Evolutionary conservation across 495 filamentous ascomycete species (phyloP).

Genomic region (Penicillium paxilli): DNA sequence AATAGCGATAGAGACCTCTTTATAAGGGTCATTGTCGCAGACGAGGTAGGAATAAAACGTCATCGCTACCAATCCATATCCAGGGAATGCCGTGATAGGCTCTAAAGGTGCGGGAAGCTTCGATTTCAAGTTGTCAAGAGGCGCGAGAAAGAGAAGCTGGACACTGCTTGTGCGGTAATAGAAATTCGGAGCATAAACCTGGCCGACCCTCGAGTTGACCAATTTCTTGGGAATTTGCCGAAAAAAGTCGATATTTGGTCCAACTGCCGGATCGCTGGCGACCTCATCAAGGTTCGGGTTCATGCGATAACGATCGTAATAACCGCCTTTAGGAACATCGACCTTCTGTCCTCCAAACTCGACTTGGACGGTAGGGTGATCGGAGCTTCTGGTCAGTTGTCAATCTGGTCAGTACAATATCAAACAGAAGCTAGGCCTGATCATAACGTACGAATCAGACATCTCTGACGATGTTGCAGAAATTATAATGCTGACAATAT

Average conservation of each 20-base stretch:
- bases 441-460: too few species aligned
- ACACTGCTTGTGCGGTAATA: constrained; percentile 8
- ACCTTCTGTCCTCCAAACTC: constrained; percentile 15
- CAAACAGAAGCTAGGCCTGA: too few species aligned
- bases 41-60: constrained; percentile 13
- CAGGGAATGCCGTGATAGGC: constrained; percentile 10
- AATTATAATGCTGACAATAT: too few species aligned
- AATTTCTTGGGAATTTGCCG: constrained; percentile 6
- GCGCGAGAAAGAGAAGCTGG: constrained; percentile 9
- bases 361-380: constrained; percentile 7
- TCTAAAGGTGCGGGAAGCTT: constrained; percentile 12
- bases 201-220: constrained; percentile 10
- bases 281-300: constrained; percentile 14
- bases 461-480: too few species aligned
- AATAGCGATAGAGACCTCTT: constrained; percentile 12
- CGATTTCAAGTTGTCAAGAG: constrained; percentile 3
- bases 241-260: constrained; percentile 7
- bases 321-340: constrained; percentile 13
- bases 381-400: too few species aligned
- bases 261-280: constrained; percentile 5
- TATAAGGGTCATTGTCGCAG: constrained; percentile 15
- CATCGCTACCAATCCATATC: constrained; percentile 10
- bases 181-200: constrained; percentile 7
- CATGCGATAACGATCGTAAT: constrained; percentile 17
- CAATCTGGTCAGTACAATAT: too few species aligned